Evolutionary conservation across 2,329 filamentous ascomycete species (phyloP).

Genomic region (Alternaria triticimaculans): DNA sequence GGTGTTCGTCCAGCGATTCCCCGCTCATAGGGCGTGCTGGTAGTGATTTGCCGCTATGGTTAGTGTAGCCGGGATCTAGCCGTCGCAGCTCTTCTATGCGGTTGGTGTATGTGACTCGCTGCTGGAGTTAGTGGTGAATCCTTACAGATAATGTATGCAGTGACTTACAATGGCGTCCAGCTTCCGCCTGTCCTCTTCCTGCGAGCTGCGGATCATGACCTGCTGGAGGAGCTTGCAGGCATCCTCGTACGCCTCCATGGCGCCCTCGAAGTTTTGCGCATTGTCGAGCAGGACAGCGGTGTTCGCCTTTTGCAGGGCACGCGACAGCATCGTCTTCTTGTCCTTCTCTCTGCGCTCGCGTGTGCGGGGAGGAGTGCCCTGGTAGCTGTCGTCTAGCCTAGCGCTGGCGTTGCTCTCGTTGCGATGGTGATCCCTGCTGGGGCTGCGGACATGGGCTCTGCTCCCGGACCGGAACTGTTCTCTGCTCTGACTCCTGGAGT

Average conservation of each 20-base stretch:
- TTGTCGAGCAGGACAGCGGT: conserved; percentile 95
- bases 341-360: conserved; percentile 57
- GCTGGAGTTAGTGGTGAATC: conserved; percentile 19
- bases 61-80: conserved; percentile 64
- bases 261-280: conserved; percentile 91
- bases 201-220: conserved; percentile 83
- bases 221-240: conserved; percentile 87
- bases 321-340: conserved; percentile 95
- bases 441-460: conserved; percentile 5
- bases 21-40: conserved; percentile 73
- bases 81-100: conserved; percentile 86
- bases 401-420: conserved; percentile 44
- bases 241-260: conserved; percentile 87
- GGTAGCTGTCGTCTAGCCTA: conserved; percentile 41
- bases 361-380: conserved; percentile 46
- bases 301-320: conserved; percentile 92
- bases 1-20: conserved; percentile 55
- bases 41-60: conserved; percentile 71
- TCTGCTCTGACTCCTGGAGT: conserved; percentile 29
- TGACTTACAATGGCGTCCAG: conserved; percentile 87
- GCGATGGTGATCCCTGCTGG: conserved; percentile 29
- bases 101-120: conserved; percentile 89
- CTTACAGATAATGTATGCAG: not conserved
- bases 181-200: conserved; percentile 86
- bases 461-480: conserved; percentile 26